These are phyloP conservation scores for Cunninghamia lanceolata DNA, from an alignment of 75 land plant genomes.

Conservation along the genomic window DNA sequence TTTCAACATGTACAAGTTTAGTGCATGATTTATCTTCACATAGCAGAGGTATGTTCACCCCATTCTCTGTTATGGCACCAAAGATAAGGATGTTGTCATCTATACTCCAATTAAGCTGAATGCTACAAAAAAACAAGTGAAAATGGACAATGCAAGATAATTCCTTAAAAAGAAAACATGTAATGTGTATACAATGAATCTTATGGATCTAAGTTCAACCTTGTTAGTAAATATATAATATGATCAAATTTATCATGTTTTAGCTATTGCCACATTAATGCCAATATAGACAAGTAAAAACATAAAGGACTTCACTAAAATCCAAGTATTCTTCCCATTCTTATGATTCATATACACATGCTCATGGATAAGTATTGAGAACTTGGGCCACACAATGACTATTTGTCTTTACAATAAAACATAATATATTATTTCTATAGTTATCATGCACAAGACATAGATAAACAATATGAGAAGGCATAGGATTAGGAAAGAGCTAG, in stretches of 20 bases:
- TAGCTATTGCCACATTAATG: not conserved
- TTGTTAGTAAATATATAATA: not conserved
- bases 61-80: too few species aligned
- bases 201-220: not conserved
- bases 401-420: not conserved
- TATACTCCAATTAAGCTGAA: too few species aligned
- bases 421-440: not conserved
- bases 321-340: not conserved
- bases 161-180: not conserved
- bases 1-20: too few species aligned
- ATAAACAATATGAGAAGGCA: not conserved
- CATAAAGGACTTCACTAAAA: not conserved
- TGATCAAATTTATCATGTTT: not conserved
- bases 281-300: not conserved
- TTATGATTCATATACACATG: not conserved
- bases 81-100: too few species aligned
- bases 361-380: not conserved
- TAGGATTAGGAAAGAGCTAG: not conserved
- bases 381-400: not conserved
- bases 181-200: not conserved
- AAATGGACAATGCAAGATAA: too few species aligned
- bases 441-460: not conserved
- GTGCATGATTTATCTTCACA: too few species aligned
- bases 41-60: too few species aligned
- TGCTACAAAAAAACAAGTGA: too few species aligned